Conservation (phyloP, 1,139 yeast genomes). For the Blastobotrys proliferans region DNA sequence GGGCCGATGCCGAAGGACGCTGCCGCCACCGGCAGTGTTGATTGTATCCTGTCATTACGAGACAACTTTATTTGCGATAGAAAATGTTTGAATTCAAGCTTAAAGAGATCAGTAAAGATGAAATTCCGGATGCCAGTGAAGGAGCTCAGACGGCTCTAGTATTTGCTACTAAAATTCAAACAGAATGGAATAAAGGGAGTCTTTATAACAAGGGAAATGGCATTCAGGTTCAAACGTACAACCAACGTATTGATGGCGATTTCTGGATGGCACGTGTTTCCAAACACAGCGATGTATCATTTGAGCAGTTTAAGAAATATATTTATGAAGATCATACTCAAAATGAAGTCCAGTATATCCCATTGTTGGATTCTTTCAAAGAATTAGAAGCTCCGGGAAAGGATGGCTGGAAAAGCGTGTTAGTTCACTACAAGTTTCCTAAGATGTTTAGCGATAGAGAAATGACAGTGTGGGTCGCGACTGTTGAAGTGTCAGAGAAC, state of each 20-base stretch:
- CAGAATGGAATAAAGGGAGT: constrained; percentile 12
- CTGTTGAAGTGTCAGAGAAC: constrained; percentile 29
- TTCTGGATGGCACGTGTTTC: constrained; percentile 48
- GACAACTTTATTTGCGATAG: too few relatives aligned
- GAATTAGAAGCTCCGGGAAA: constrained; percentile 23
- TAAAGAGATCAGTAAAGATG: constrained; percentile 21
- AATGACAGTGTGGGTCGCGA: constrained; percentile 52
- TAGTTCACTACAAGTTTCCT: constrained; percentile 47
- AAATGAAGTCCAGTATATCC: constrained; percentile 39
- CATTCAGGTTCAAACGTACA: constrained; percentile 37
- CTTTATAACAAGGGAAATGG: constrained; percentile 19
- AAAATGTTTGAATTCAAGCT: constrained; percentile 22
- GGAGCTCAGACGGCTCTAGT: constrained; percentile 26
- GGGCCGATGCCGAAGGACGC: too few relatives aligned
- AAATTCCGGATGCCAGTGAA: constrained; percentile 26
- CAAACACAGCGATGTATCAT: constrained; percentile 35
- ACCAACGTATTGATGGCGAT: constrained; percentile 33
- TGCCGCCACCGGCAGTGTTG: neutral
- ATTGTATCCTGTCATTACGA: neutral
- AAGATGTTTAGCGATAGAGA: constrained; percentile 48
- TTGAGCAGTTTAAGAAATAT: constrained; percentile 29
- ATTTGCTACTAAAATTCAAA: constrained; percentile 17
- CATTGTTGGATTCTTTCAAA: constrained; percentile 35
- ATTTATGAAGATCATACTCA: constrained; percentile 36
- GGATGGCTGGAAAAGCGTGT: constrained; percentile 29